phyloP scores from a whole-genome alignment of 768 basidiomycete species.

The Boletus sensibilis region DNA sequence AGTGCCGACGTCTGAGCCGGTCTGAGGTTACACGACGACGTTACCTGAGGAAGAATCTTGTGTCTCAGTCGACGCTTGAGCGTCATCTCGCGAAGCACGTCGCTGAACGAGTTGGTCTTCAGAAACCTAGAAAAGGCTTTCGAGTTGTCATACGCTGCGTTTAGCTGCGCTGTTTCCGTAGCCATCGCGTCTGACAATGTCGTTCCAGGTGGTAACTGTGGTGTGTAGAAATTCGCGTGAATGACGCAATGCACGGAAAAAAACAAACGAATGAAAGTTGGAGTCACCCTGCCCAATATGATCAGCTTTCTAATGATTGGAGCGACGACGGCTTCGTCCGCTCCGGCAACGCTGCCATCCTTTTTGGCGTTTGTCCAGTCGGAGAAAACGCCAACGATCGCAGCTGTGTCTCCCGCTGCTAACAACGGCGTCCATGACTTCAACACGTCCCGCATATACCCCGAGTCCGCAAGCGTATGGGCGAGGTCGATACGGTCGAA shows the following conservation, averaged over 20 bases:
- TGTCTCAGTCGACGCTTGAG: conserved; percentile 28
- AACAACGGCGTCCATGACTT: conserved; percentile 39
- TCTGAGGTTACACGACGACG: conserved; percentile 21
- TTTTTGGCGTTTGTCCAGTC: conserved; percentile 35
- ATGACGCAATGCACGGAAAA: not conserved
- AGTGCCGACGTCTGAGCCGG: not conserved
- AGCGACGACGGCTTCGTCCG: conserved; percentile 10
- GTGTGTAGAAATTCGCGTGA: not conserved
- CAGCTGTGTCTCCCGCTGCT: conserved; percentile 25
- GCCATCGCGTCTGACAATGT: conserved; percentile 2
- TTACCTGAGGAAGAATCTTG: conserved; percentile 42
- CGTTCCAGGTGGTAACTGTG: conserved; percentile 17
- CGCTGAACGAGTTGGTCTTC: conserved; percentile 21
- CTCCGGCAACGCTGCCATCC: conserved; percentile 12
- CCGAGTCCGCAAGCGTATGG: conserved; percentile 38
- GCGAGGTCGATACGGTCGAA: conserved; percentile 49
- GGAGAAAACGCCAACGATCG: conserved; percentile 42
- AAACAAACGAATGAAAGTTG: not conserved
- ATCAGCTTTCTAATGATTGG: conserved; percentile 14
- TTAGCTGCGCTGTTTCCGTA: conserved; percentile 5
- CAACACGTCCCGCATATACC: conserved; percentile 31
- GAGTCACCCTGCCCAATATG: conserved; percentile 23
- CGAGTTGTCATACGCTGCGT: conserved; percentile 42
- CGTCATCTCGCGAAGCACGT: conserved; percentile 17
- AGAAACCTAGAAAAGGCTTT: conserved; percentile 36